A percentile compares a stretch with the other conserved stretches of the same genome.
Evolutionary conservation across 2,329 filamentous ascomycete genomes (phyloP).

Genomic region (Lasiodiplodia hormozganensis): DNA sequence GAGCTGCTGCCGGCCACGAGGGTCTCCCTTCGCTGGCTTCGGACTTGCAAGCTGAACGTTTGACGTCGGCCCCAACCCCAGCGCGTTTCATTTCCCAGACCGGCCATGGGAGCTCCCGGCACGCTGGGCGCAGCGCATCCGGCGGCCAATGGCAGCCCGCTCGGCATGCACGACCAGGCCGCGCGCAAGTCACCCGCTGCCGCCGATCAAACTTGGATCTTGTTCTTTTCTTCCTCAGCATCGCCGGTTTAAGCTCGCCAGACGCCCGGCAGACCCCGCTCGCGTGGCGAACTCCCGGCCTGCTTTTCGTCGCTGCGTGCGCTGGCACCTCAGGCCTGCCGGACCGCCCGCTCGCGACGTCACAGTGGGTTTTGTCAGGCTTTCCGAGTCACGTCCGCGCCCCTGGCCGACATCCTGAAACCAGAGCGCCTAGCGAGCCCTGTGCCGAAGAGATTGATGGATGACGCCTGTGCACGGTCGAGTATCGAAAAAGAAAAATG

Average conservation of each 20-base stretch:
- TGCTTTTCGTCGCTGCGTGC: neutral
- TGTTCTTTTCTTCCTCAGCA: neutral
- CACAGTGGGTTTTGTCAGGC: neutral
- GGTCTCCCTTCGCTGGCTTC: neutral
- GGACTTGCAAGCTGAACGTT: neutral
- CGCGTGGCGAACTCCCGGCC: neutral
- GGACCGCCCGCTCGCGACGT: neutral
- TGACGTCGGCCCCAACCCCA: neutral
- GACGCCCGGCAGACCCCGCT: neutral
- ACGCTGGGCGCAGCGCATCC: neutral
- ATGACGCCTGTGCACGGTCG: neutral
- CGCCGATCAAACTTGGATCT: neutral
- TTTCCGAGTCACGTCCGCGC: neutral
- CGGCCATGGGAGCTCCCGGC: neutral
- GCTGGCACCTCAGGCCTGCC: neutral
- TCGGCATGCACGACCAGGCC: neutral
- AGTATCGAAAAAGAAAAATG: neutral
- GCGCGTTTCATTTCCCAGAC: neutral
- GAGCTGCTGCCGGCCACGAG: neutral
- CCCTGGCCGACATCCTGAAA: slow-evolving; percentile 13
- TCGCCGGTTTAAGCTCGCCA: neutral
- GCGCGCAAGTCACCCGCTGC: neutral
- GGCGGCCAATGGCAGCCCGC: neutral
- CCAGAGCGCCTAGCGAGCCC: slow-evolving; percentile 8
- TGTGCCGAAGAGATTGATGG: slow-evolving; percentile 9